phyloP scores from a whole-genome alignment of 257 asterid species.

The Nicotiana undulata region DNA sequence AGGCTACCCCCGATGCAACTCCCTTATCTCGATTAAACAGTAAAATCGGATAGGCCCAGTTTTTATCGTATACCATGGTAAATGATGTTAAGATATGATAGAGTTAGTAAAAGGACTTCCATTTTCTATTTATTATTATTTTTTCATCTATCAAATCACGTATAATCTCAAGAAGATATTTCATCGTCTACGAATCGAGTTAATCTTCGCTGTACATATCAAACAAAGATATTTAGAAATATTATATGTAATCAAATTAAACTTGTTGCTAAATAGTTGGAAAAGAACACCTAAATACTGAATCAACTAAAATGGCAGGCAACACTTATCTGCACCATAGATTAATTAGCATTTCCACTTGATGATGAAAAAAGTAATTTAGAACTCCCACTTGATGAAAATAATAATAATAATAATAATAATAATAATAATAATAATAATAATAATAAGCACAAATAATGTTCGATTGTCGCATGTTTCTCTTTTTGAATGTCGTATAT shows the following conservation, averaged over 20 bases:
- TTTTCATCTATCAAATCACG: background rate
- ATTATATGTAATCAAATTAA: background rate
- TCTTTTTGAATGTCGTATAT: no score
- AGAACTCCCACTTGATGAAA: background rate
- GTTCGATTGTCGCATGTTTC: background rate
- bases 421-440: no score
- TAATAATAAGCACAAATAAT: background rate
- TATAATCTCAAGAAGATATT: conserved; percentile 1
- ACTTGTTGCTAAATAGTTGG: background rate
- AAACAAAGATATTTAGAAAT: background rate
- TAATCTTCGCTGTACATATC: background rate
- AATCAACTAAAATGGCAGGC: background rate
- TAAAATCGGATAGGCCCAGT: no score
- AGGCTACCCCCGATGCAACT: no score
- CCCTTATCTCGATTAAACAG: no score
- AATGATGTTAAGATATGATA: background rate
- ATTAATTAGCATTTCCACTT: background rate
- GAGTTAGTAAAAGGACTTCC: background rate
- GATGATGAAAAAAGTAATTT: background rate
- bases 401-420: no score
- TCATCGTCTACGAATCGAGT: background rate
- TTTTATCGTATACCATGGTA: no score
- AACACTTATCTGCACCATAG: background rate
- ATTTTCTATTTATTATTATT: background rate
- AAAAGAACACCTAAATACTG: background rate